phyloP scores from a whole-genome alignment of 1,284 basidiomycete species.

The Tylopilus sp. region DNA sequence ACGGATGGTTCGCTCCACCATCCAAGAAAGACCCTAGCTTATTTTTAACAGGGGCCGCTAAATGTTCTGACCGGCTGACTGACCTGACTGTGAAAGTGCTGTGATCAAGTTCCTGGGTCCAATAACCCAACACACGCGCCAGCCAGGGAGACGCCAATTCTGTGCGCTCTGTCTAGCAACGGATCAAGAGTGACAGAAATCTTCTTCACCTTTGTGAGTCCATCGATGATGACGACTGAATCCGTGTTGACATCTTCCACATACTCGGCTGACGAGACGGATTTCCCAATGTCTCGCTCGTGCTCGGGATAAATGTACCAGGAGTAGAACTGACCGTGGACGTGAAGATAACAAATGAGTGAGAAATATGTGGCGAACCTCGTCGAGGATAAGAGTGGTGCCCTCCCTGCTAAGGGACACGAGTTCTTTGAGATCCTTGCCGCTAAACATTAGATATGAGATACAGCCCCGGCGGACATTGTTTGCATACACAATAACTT shows the following conservation, averaged over 20 bases:
- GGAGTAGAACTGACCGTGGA: conserved; percentile 66
- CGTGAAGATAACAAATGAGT: not conserved
- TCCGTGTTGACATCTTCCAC: conserved; percentile 84
- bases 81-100: conserved; percentile 80
- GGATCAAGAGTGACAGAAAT: not conserved
- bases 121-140: conserved; percentile 94
- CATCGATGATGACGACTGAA: conserved; percentile 82
- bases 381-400: conserved; percentile 83
- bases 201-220: conserved; percentile 74
- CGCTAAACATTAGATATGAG: conserved; percentile 39
- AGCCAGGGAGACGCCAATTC: conserved; percentile 89
- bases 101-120: conserved; percentile 86
- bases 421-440: conserved; percentile 75
- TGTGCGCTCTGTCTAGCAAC: conserved; percentile 27
- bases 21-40: conserved; percentile 73
- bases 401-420: conserved; percentile 67
- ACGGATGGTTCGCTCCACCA: conserved; percentile 86
- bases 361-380: conserved; percentile 44
- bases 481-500: conserved; percentile 47
- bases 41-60: conserved; percentile 11
- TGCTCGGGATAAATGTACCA: conserved; percentile 88
- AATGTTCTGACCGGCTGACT: conserved; percentile 14
- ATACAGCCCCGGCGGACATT: conserved; percentile 13
- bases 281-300: conserved; percentile 68
- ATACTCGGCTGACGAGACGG: conserved; percentile 78